A percentile compares a stretch with the other conserved stretches of the same genome.
These are phyloP conservation scores for Candida rishiriensis DNA, from an alignment of 805 yeast genomes.

Conservation along the genomic window DNA sequence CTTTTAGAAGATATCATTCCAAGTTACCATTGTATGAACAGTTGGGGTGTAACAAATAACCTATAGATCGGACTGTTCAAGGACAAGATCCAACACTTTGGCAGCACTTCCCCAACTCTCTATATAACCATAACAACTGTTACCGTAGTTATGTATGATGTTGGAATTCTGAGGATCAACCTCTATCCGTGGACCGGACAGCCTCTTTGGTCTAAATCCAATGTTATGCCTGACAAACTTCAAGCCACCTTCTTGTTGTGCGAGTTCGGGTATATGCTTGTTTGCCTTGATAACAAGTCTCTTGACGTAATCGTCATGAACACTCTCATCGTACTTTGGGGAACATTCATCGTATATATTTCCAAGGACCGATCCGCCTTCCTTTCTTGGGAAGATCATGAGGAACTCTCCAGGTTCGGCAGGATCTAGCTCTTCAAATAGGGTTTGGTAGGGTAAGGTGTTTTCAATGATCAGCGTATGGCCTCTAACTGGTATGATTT, in stretches of 20 bases:
- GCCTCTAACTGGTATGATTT: conserved; percentile 51
- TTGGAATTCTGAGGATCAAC: conserved; percentile 16
- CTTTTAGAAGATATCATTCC: too few relatives aligned
- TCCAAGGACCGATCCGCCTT: conserved; percentile 64
- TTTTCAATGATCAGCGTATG: conserved; percentile 54
- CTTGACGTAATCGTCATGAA: conserved; percentile 46
- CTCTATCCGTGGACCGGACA: conserved; percentile 49
- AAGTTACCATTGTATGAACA: too few relatives aligned
- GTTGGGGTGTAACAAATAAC: too few relatives aligned
- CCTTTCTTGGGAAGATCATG: conserved; percentile 61
- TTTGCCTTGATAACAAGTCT: conserved; percentile 40
- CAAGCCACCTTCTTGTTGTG: conserved; percentile 41
- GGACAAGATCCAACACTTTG: conserved; percentile 30
- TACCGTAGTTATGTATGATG: conserved; percentile 61
- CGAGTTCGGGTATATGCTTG: conserved; percentile 49
- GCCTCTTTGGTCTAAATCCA: conserved; percentile 66
- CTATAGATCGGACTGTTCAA: too few relatives aligned
- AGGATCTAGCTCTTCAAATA: conserved; percentile 26
- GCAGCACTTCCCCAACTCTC: conserved; percentile 57
- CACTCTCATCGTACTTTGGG: conserved; percentile 22
- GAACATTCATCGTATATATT: conserved; percentile 36
- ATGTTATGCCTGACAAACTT: conserved; percentile 52
- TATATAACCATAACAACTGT: conserved; percentile 69
- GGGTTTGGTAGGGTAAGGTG: conserved; percentile 34
- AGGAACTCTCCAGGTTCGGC: conserved; percentile 42